Conservation (phyloP, 495 filamentous ascomycete genomes). For the Monascus purpureus region DNA sequence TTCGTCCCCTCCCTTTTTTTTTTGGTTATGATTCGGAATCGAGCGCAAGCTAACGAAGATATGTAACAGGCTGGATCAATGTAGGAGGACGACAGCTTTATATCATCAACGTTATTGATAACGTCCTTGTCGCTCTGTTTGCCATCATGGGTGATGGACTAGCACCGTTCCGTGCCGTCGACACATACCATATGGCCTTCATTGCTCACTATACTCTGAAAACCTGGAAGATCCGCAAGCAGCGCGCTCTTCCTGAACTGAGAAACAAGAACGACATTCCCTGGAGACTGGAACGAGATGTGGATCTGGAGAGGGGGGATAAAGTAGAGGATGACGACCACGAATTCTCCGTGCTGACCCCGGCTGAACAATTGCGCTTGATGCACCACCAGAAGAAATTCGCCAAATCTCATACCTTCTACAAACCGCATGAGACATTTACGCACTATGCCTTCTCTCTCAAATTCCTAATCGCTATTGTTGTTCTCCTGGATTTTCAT, state of each 20-base stretch:
- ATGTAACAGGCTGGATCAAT: slow-evolving; percentile 59
- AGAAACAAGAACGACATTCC: slow-evolving; percentile 63
- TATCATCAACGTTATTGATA: slow-evolving; percentile 62
- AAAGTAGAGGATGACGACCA: slow-evolving; percentile 22
- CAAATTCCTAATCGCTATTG: slow-evolving; percentile 52
- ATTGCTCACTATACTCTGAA: slow-evolving; percentile 52
- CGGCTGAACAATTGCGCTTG: slow-evolving; percentile 46
- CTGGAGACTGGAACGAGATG: slow-evolving; percentile 26
- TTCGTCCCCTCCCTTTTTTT: slow-evolving; percentile 6
- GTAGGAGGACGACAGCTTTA: slow-evolving; percentile 57
- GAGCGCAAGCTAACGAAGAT: too few species aligned
- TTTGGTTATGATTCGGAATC: too few species aligned
- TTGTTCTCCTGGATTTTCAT: slow-evolving; percentile 63
- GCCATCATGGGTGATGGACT: slow-evolving; percentile 65
- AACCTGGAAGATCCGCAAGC: slow-evolving; percentile 56
- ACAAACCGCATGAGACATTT: slow-evolving; percentile 69
- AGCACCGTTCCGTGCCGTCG: slow-evolving; percentile 58
- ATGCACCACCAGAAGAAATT: slow-evolving; percentile 63
- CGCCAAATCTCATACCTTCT: slow-evolving; percentile 65
- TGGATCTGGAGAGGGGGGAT: slow-evolving; percentile 32
- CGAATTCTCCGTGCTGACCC: slow-evolving; percentile 47
- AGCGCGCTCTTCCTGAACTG: slow-evolving; percentile 46
- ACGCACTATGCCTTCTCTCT: slow-evolving; percentile 70
- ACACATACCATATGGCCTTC: slow-evolving; percentile 72
- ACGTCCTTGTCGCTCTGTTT: slow-evolving; percentile 63